Evolutionary conservation across 805 yeast species (phyloP), one percentile per base, ranked within the genome.

Genomic region (Saturnispora mendoncae): DNA sequence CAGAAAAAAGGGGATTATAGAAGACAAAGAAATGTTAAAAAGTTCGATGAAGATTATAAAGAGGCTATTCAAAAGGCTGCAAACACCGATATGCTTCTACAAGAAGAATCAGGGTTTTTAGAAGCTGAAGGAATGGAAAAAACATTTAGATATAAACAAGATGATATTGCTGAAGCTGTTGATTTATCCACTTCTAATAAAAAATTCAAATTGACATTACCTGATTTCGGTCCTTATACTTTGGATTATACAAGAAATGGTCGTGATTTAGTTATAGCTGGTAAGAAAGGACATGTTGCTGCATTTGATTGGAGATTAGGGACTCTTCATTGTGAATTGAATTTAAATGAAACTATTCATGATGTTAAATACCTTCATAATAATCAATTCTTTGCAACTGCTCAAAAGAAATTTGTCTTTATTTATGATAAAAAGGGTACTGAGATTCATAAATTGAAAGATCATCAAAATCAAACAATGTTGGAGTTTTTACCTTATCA

Each of bases 51-150:
- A 31, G 80, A 80, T 51, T 84, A 82, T 60, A 72, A 76, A 48
- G 82, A 80, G 45, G 94, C 95, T 1, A 74, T 84, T n/a, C 68
- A 71, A 49, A 72, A 86, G 8, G 96, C 95, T 2, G 86, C 88
- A 9, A 78, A 81, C 4, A 83, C 97, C 0, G 97, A 92, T 52
- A 71, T 86, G 53, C 69, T 92, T 47, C 65, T 86, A 26, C 84
- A 83, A 46, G 97, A 92, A 64, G 80, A 82, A 23, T 74, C 71
- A 4, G 99, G 99, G 35, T 82, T 69, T 53, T 60, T 92, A 47
- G 98, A 92, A 60, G 86, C 96, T 5, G 98, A 92, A 54, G 80
- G 80, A n/a, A 79, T 90, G 88, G 99, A 92, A 63, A 80, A 77
- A 59, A 92, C 98, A 0, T 85, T 67, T 65, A 84, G 83, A 61